Conservation (phyloP, 2,329 filamentous ascomycete species). For the Claviceps africana region DNA sequence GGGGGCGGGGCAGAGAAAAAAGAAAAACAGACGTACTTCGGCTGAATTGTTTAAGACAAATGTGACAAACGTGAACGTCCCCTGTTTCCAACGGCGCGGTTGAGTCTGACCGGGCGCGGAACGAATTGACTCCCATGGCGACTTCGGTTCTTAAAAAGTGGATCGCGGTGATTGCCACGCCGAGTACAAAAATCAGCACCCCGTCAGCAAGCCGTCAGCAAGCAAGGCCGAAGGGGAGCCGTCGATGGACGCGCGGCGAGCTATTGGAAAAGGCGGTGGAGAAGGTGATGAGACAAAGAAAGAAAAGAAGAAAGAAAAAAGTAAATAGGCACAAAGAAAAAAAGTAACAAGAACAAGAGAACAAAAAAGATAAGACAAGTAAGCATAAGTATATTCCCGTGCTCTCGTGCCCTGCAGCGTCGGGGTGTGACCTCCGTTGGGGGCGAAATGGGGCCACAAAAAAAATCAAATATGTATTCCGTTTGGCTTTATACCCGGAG, state of each 20-base stretch:
- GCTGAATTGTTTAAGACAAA: constrained; percentile 6
- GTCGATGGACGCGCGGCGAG: no score
- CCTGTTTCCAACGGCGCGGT: constrained; percentile 2
- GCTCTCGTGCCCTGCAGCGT: neutral
- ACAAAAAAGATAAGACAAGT: no score
- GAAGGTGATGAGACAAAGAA: no score
- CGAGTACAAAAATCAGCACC: no score
- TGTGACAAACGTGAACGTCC: constrained; percentile 6
- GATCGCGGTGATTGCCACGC: no score
- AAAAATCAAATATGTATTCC: neutral
- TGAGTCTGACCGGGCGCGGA: constrained; percentile 3
- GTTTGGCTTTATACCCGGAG: neutral
- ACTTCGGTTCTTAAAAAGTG: neutral
- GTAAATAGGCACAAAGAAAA: no score
- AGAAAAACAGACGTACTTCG: constrained; percentile 7
- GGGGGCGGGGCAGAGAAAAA: no score
- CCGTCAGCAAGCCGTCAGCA: no score
- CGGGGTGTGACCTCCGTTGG: neutral
- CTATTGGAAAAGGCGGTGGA: no score
- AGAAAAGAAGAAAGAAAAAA: no score
- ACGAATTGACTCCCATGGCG: constrained; percentile 3
- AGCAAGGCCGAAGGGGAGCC: no score
- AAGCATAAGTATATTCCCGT: neutral
- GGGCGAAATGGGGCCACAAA: neutral
- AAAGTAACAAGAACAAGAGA: no score